Percentiles rank a stretch among this genome's conserved stretches.
phyloP scores from a whole-genome alignment of 2,329 filamentous ascomycete species.

The Pseudocercospora crystallina region DNA sequence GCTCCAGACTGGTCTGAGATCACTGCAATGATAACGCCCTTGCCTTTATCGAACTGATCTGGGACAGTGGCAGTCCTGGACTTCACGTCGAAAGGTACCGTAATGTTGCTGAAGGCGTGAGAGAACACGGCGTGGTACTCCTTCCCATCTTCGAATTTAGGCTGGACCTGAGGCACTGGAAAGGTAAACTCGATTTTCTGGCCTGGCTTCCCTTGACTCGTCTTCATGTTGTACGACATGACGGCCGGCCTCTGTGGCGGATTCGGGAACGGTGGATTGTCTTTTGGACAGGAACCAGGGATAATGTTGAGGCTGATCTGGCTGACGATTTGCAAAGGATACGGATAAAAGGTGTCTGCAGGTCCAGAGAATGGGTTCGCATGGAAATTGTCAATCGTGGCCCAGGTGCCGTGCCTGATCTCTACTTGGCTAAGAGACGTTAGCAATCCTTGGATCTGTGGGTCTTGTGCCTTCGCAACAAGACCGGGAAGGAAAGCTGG shows the following conservation, averaged over 20 bases:
- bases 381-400: constrained; percentile 44
- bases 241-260: constrained; percentile 39
- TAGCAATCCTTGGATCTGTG: constrained; percentile 39
- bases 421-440: constrained; percentile 41
- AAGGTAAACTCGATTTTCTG: constrained; percentile 31
- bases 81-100: constrained; percentile 39
- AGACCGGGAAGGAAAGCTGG: constrained; percentile 45
- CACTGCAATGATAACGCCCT: constrained; percentile 40
- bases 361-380: constrained; percentile 44
- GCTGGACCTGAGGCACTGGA: constrained; percentile 27
- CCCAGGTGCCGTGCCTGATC: constrained; percentile 44
- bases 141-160: constrained; percentile 25
- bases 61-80: constrained; percentile 39
- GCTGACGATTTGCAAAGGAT: constrained; percentile 45
- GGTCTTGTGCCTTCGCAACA: constrained; percentile 36
- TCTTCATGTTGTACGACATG: constrained; percentile 26
- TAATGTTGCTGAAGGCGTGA: constrained; percentile 40
- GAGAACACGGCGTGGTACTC: constrained; percentile 46
- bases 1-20: constrained; percentile 40
- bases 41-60: constrained; percentile 35
- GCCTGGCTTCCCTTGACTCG: constrained; percentile 32
- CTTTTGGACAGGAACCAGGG: constrained; percentile 37
- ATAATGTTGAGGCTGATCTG: constrained; percentile 37
- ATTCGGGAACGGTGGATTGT: constrained; percentile 40
- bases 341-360: constrained; percentile 44